A percentile compares a stretch with the other conserved stretches of the same genome.
phyloP scores from a whole-genome alignment of 106 monocot species.

The Dendrobium officinale region DNA sequence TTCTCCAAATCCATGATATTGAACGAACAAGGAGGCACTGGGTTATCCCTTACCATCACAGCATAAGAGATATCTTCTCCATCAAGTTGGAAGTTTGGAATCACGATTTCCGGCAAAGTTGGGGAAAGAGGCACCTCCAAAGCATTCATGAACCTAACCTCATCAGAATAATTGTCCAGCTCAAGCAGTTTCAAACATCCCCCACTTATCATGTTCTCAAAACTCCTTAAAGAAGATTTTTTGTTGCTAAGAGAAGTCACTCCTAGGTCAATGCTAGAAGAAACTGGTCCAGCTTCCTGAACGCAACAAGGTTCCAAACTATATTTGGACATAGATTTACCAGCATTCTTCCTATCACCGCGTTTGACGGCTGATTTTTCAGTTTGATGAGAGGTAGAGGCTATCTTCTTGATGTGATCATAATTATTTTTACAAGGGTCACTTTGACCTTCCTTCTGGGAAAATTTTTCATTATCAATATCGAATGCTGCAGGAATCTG shows the following conservation, averaged over 20 bases:
- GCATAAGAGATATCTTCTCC: slow-evolving; percentile 16
- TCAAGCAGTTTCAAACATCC: slow-evolving; percentile 55
- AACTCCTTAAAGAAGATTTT: slow-evolving; percentile 16
- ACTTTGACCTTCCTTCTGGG: slow-evolving; percentile 4
- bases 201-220: slow-evolving; percentile 35
- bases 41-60: slow-evolving; percentile 11
- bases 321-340: not conserved
- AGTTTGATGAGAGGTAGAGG: slow-evolving; percentile 5
- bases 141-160: slow-evolving; percentile 56
- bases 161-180: slow-evolving; percentile 58
- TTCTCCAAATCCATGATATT: slow-evolving; percentile 30
- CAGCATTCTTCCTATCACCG: slow-evolving; percentile 6
- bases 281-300: not conserved
- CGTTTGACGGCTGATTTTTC: slow-evolving; percentile 1
- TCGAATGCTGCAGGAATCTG: not conserved
- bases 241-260: slow-evolving; percentile 6
- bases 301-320: not conserved
- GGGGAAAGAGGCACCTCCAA: slow-evolving; percentile 71
- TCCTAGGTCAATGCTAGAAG: slow-evolving; percentile 4
- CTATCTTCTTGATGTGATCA: not conserved
- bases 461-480: slow-evolving; percentile 1
- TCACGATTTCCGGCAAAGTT: slow-evolving; percentile 48
- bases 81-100: slow-evolving; percentile 9
- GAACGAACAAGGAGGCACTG: not conserved
- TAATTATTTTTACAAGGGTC: not conserved